Base-by-base conservation (phyloP, 306 rosid species). In the Ammopiptanthus mongolicus region DNA sequence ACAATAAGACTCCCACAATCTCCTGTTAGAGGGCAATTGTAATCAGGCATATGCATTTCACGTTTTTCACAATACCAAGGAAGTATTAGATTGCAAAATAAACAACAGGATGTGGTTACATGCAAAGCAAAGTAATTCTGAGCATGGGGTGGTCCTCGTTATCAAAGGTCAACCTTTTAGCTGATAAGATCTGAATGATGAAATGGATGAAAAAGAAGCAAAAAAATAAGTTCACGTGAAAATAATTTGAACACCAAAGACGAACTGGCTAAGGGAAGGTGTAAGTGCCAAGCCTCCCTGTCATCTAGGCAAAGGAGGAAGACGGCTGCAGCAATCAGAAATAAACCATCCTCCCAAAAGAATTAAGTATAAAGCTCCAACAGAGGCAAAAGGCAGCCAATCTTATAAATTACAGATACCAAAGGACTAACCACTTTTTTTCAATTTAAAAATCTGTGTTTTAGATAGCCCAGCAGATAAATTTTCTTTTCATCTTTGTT, bases 41-140 rank as follows among this genome's bases (percentile, higher is more conserved):
- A 18, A 29, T 41, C 15, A 5, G 14, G 28, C 22, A 18, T 17
- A 29, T n/a, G 57, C 17, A 31, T 5, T 31, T 31, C 36, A 31
- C 36, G 4, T 39, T 60, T 33, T 65, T 69, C 50, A 36, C 71
- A 65, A 29, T 58, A 73, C 4, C 52, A 57, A 56, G 47, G 14
- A 77, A 72, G 68, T 59, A 77, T 34, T 58, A 58, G 66, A 65
- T 22, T 8, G 65, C 31, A 18, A 82, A 59, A 66, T 34, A 52
- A 67, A 67, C 46, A 79, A 25, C 36, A 36, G 10, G 78, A 58
- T 48, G 72, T 3, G 46, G 19, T 66, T 28, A 71, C 29, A 50
- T 47, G 70, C 47, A 77, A 77, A 66, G 23, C 47, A 19, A 42
- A 42, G 61, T 46, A 76, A 71, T 36, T 19, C n/a, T 48, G 25